Percentiles rank a stretch among this genome's conserved stretches.
Evolutionary conservation across 31 red algal species (phyloP).

Genomic region (Porphyra umbilicalis): DNA sequence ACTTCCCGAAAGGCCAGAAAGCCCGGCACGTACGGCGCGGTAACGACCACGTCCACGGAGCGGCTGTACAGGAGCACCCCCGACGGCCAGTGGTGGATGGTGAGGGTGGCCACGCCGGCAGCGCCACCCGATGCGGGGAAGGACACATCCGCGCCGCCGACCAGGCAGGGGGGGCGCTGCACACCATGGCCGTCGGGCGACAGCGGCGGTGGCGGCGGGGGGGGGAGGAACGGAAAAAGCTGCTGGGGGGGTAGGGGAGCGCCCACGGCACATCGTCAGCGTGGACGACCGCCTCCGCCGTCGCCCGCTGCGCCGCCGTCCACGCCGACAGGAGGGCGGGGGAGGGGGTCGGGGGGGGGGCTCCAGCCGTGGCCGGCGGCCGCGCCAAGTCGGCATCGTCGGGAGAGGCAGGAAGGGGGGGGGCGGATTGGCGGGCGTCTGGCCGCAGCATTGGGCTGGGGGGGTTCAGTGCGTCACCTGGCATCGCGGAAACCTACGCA

Average conservation of each 20-base stretch:
- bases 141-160: conserved; percentile 72
- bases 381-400: background rate
- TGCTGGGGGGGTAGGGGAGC: background rate
- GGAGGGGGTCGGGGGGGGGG: background rate
- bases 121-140: conserved; percentile 32
- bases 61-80: conserved; percentile 46
- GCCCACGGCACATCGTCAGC: background rate
- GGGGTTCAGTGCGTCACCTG: too few species aligned
- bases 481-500: too few species aligned
- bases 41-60: conserved; percentile 26
- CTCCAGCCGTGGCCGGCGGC: background rate
- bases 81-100: conserved; percentile 6
- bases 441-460: too few species aligned
- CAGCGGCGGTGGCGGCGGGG: background rate
- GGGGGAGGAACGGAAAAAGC: background rate
- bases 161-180: conserved; percentile 6
- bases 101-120: conserved; percentile 44
- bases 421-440: too few species aligned
- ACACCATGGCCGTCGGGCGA: background rate
- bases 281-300: background rate
- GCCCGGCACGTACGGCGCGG: conserved; percentile 56
- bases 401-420: too few species aligned
- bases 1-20: conserved; percentile 86
- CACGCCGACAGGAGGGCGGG: background rate
- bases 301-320: background rate